These are phyloP conservation scores for Dactylonectria estremocensis DNA, from an alignment of 2,329 filamentous ascomycete species.

Conservation along the genomic window DNA sequence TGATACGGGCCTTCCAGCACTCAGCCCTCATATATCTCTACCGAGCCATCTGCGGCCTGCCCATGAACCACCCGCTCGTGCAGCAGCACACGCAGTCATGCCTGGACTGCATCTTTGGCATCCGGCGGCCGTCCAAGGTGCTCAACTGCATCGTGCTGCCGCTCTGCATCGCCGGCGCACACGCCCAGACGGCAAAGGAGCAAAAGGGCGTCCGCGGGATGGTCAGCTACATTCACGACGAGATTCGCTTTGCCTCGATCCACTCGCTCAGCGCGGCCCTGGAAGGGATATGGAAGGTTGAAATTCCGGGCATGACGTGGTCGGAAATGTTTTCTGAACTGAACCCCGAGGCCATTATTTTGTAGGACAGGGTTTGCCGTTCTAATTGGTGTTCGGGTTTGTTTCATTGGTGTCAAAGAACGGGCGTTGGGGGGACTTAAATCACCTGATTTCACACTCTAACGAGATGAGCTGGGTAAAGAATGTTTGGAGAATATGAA, in stretches of 20 bases:
- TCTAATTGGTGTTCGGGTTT: too few species aligned
- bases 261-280: conserved; percentile 44
- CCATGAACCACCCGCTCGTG: conserved; percentile 56
- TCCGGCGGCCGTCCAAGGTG: conserved; percentile 53
- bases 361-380: conserved; percentile 24
- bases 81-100: conserved; percentile 57
- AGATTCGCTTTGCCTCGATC: conserved; percentile 58
- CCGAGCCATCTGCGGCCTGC: conserved; percentile 58
- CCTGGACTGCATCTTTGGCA: conserved; percentile 55
- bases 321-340: conserved; percentile 43
- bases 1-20: conserved; percentile 59
- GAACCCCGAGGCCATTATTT: conserved; percentile 45
- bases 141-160: conserved; percentile 58
- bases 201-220: conserved; percentile 42
- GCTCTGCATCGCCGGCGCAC: conserved; percentile 55
- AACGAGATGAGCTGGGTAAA: too few species aligned
- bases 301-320: conserved; percentile 39
- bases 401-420: neutral
- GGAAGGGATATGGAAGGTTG: conserved; percentile 43
- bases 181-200: conserved; percentile 51
- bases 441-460: too few species aligned
- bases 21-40: conserved; percentile 61
- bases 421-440: neutral
- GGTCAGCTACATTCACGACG: conserved; percentile 47
- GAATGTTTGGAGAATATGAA: too few species aligned